Evolutionary conservation across 139 green algal species (phyloP), one percentile per base, ranked within the genome.

Genomic region (Chlamydomonas applanata): DNA sequence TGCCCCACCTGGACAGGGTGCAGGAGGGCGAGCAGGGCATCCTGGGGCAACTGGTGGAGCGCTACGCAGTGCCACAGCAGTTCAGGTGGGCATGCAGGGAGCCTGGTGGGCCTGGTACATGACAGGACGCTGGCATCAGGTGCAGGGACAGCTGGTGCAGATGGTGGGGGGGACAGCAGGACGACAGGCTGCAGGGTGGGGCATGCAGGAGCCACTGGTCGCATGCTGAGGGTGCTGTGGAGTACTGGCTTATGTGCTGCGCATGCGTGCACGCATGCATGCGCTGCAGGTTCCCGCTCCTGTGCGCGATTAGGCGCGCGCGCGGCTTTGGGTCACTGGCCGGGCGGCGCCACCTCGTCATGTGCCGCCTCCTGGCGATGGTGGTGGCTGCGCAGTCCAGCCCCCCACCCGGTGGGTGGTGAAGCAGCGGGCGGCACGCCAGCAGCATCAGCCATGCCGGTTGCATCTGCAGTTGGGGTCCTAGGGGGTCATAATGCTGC

Each of bases 341-440:
- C 62, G 84, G 84, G 0, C 80, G 93, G 13, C 81, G 82, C 0
- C 30, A 81, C 7, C 73, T 89, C 45, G 76, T 94, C 13, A 46
- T 67, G n/a, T 46, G 88, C 25, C 90, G 94, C 35, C 86, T 98
- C 27, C 73, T 97, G 72, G 90, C 94, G 22, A 91, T 96, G 61
- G 88, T 88, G 36, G 81, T 94, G 3, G 75, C 94, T 17, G 79
- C 97, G 27, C 90, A 94, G 80, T 92, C 77, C 63, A 88, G 73
- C 70, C 83, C 87, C 60, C 71, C 72, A 65, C n/a, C 76, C 78
- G 79, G 86, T 85, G 20, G 13, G 25, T 19, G 13, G 54, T 25
- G 4, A 4, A n/a, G n/a, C n/a, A n/a, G n/a, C n/a, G n/a, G n/a
- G n/a, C n/a, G n/a, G n/a, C n/a, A n/a, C n/a, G n/a, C n/a, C n/a